These are phyloP conservation scores for Arctium minus DNA, from an alignment of 129 eudicot species.

Conservation along the genomic window DNA sequence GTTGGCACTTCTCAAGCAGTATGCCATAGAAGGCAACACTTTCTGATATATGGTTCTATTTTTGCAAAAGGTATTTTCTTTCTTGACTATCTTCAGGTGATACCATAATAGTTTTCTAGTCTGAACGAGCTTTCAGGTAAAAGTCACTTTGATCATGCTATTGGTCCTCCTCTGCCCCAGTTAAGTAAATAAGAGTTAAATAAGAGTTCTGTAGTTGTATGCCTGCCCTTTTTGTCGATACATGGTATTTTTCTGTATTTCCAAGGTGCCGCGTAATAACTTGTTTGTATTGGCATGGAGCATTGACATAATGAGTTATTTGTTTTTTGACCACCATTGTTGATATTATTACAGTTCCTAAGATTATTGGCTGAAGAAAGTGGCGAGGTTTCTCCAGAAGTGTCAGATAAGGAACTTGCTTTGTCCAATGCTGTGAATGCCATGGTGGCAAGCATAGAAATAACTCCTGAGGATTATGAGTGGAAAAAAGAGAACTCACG, in stretches of 20 bases:
- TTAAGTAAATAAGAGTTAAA: neutral
- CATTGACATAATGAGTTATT: neutral
- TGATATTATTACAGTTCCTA: constrained; percentile 54
- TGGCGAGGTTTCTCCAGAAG: constrained; percentile 47
- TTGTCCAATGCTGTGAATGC: constrained; percentile 72
- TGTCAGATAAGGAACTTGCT: constrained; percentile 65
- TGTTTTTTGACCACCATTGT: constrained; percentile 7
- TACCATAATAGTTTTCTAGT: neutral
- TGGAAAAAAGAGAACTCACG: constrained; percentile 67
- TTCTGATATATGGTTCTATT: neutral
- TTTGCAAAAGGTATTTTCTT: neutral
- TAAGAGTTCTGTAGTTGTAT: neutral
- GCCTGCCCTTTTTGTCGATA: neutral
- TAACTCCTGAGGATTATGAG: constrained; percentile 40
- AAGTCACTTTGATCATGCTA: neutral
- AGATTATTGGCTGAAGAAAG: constrained; percentile 77
- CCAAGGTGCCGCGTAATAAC: neutral
- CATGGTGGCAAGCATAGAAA: constrained; percentile 72
- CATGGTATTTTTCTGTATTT: neutral
- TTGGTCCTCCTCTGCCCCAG: neutral
- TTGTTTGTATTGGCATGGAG: neutral
- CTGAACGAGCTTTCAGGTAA: neutral
- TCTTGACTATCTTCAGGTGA: neutral
- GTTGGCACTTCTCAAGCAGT: neutral
- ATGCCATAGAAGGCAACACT: neutral